A percentile compares a stretch with the other conserved stretches of the same genome.
These are phyloP conservation scores for Tolypocladium amazonense DNA, from an alignment of 2,329 filamentous ascomycete genomes.

Conservation along the genomic window DNA sequence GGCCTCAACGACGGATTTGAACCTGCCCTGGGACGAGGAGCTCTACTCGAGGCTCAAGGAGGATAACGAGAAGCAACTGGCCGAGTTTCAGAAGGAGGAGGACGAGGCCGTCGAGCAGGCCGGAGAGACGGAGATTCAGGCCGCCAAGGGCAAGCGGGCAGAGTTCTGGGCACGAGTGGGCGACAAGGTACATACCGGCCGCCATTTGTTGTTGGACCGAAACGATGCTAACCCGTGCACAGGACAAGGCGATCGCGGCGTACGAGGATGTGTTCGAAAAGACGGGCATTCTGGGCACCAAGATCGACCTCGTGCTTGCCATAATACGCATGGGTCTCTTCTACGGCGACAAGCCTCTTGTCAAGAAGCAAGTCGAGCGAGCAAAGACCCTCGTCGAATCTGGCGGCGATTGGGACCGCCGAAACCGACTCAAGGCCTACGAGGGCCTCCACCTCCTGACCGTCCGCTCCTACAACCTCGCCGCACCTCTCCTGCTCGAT, in stretches of 20 bases:
- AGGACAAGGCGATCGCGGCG: conserved; percentile 89
- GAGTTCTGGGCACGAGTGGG: conserved; percentile 94
- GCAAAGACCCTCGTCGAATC: conserved; percentile 85
- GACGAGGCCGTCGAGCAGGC: conserved; percentile 94
- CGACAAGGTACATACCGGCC: conserved; percentile 62
- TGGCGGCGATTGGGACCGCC: conserved; percentile 95
- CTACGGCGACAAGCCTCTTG: conserved; percentile 84
- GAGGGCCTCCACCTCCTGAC: conserved; percentile 90
- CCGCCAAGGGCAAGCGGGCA: conserved; percentile 84
- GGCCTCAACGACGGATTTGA: conserved; percentile 51
- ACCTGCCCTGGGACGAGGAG: conserved; percentile 82
- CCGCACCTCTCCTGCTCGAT: conserved; percentile 88
- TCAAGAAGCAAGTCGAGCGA: conserved; percentile 89
- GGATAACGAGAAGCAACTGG: conserved; percentile 70
- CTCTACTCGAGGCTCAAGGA: conserved; percentile 69
- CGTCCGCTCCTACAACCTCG: conserved; percentile 78
- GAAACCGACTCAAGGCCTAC: conserved; percentile 98
- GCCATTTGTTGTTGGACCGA: neutral
- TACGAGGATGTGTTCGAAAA: conserved; percentile 94
- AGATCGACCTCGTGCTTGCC: conserved; percentile 93
- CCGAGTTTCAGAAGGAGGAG: conserved; percentile 71
- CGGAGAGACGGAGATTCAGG: conserved; percentile 89
- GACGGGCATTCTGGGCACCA: conserved; percentile 91
- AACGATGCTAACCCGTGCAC: conserved; percentile 10
- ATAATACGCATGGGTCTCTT: conserved; percentile 94